Conservation (phyloP, 345 rosid genomes). For the Populus tremula region DNA sequence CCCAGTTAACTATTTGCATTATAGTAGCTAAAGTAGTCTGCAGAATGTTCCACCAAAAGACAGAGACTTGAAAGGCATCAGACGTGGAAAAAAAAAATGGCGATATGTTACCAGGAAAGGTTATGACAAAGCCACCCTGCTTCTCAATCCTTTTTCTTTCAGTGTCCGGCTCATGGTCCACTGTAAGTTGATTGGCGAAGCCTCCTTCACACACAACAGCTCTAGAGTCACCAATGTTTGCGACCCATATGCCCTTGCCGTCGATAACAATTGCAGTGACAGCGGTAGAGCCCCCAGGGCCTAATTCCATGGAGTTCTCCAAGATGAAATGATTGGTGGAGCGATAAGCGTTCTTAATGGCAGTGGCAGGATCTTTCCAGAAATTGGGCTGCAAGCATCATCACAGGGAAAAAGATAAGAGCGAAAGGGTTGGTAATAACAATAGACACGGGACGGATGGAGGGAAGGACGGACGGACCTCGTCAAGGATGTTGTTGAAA, state of each 20-base stretch:
- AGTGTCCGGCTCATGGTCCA: conserved; percentile 27
- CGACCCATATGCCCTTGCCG: conserved; percentile 19
- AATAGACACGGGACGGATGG: neutral
- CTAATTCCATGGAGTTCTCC: conserved; percentile 2
- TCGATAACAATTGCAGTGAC: conserved; percentile 28
- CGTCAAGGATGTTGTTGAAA: conserved; percentile 24
- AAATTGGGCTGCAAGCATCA: conserved; percentile 4
- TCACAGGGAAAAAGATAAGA: neutral
- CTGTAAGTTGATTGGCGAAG: conserved; percentile 21
- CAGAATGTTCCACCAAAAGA: neutral
- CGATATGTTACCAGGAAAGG: neutral
- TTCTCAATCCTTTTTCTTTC: conserved; percentile 24
- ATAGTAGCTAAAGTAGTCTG: neutral
- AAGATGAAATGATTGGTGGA: conserved; percentile 22
- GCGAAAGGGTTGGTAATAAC: neutral
- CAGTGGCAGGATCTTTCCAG: conserved; percentile 21
- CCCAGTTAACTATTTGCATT: neutral
- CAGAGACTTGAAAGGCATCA: neutral
- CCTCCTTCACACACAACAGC: conserved; percentile 28
- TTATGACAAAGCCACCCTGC: conserved; percentile 27
- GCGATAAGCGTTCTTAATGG: conserved; percentile 23
- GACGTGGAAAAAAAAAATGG: neutral
- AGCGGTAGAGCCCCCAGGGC: conserved; percentile 31
- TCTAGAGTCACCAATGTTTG: conserved; percentile 32
- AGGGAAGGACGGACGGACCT: conserved; percentile 9